Conservation (phyloP, 2,329 filamentous ascomycete genomes). For the Clarireedia hainanense region DNA sequence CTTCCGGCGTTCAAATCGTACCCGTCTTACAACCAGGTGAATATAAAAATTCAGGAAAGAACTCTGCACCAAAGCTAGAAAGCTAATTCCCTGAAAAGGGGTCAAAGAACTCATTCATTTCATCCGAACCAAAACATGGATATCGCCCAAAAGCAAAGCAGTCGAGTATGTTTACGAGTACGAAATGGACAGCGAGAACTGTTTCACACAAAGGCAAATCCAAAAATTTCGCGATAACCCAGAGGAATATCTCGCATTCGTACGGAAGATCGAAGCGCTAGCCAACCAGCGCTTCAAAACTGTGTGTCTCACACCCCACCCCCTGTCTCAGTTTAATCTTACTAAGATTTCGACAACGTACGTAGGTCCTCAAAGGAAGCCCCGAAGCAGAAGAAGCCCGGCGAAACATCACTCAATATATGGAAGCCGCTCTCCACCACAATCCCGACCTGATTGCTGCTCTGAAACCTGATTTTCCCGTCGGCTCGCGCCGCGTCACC, state of each 20-base stretch:
- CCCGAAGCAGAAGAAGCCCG: constrained; percentile 3
- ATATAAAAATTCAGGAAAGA: not conserved
- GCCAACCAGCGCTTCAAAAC: constrained; percentile 28
- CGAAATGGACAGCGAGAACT: constrained; percentile 31
- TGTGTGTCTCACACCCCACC: not conserved
- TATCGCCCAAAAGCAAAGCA: constrained; percentile 33
- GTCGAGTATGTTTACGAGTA: not conserved
- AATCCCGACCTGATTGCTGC: constrained; percentile 42
- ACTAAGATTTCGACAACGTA: not conserved
- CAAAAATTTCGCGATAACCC: constrained; percentile 40
- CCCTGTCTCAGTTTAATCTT: not conserved
- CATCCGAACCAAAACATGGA: constrained; percentile 37
- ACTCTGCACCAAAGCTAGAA: not conserved
- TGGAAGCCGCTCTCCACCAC: constrained; percentile 39
- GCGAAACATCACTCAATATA: constrained; percentile 31
- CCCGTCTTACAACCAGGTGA: constrained; percentile 32
- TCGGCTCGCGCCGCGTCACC: constrained; percentile 34
- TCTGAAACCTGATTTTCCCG: constrained; percentile 34
- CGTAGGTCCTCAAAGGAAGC: constrained; percentile 1
- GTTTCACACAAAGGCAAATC: constrained; percentile 36
- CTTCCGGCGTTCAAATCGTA: constrained; percentile 44
- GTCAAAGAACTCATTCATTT: constrained; percentile 36
- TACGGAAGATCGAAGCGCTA: constrained; percentile 37
- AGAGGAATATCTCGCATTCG: constrained; percentile 38
- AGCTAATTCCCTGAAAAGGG: constrained; percentile 15